Base-by-base conservation (phyloP, 2,329 filamentous ascomycete genomes). In the Clonostachys chloroleuca region DNA sequence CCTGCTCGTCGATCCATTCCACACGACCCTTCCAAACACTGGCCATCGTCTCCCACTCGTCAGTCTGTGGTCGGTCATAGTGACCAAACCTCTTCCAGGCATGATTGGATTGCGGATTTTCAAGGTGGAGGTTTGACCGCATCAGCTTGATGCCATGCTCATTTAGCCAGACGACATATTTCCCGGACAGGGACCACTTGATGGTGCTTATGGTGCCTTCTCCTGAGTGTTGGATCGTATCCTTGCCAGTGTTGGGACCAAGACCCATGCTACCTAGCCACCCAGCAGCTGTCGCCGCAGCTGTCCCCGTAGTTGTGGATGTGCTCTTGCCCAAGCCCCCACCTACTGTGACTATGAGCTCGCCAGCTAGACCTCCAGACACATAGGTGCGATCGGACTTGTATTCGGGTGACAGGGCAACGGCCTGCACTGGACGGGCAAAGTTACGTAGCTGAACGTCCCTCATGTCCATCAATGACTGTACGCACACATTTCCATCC, bases 141-240 rank as follows among this genome's bases (percentile, higher is more conserved):
- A 97, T 97, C 51, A 99, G 94, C 64, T 96, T 96, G 62, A 97
- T 95, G 5, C 94, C 94, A 59, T 95, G 87, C 66, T 99, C 94
- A 59, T 97, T 99, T 39, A 95, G 78, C 94, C 94, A 99, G 0
- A 85, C 89, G 1, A 96, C 87, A 59, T 92, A 97, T 67, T 87
- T 94, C 1, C 94, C 92, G 0, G 90, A 92, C 39, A 92, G 64
- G 0, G 92, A 97, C 91, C 92, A 99, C 64, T 95, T 92, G 60
- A 99, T 94, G 5, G 85, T 87, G 62, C 83, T 92, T 52, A 99
- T 94, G 3, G 84, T 82, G 5, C 94, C 94, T 69, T 99, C 95
- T 3, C 94, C 94, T 8, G 88, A 90, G 61, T 99, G 94, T 42
- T 97, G 67, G 4, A 96, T 74, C 0, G 83, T 90, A 61, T 99